Evolutionary conservation across 2,329 filamentous ascomycete genomes (phyloP).

Genomic region (Fusarium acutatum): DNA sequence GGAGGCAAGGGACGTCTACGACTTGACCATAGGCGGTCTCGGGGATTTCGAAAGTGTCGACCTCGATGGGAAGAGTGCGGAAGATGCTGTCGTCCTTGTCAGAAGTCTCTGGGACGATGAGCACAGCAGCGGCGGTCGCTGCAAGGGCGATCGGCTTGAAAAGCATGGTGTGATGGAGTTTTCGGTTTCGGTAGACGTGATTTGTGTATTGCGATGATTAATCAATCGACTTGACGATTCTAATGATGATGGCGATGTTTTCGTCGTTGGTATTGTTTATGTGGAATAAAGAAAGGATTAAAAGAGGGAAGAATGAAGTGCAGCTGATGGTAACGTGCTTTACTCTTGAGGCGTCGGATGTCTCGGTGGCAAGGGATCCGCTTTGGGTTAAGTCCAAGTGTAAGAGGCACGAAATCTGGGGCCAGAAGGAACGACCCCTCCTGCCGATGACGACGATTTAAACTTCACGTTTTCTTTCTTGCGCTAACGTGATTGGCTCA

Average conservation of each 20-base stretch:
- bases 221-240: not conserved
- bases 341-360: constrained; percentile 28
- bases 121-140: constrained; percentile 55
- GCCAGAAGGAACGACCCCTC: constrained; percentile 13
- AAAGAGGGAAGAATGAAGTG: not conserved
- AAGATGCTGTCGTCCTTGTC: constrained; percentile 53
- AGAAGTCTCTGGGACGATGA: constrained; percentile 62
- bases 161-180: constrained; percentile 40
- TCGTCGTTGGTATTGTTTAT: not conserved
- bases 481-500: not conserved
- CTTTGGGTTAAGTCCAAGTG: constrained; percentile 19
- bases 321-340: constrained; percentile 16
- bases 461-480: not conserved
- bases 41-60: constrained; percentile 50
- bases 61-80: constrained; percentile 50
- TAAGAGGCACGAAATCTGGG: constrained; percentile 21
- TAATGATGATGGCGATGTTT: not conserved
- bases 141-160: constrained; percentile 46
- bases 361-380: constrained; percentile 31
- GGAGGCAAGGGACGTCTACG: constrained; percentile 61
- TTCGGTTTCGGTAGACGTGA: not conserved
- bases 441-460: constrained; percentile 19
- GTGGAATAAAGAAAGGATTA: not conserved
- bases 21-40: constrained; percentile 47
- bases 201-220: not conserved